Evolutionary conservation across 495 filamentous ascomycete genomes (phyloP).

Genomic region (Melanomma pulvis-pyrius): DNA sequence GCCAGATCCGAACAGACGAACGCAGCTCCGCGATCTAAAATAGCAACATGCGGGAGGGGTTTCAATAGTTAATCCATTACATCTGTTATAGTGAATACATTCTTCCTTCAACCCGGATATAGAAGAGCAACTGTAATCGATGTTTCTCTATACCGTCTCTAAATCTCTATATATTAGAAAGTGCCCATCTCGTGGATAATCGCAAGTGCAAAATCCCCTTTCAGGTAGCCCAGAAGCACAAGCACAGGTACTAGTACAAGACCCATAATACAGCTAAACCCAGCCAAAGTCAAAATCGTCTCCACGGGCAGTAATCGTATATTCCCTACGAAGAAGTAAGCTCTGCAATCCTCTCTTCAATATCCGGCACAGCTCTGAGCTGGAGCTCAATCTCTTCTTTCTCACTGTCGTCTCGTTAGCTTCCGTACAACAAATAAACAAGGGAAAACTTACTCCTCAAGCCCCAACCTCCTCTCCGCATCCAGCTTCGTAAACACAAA

Average conservation of each 20-base stretch:
- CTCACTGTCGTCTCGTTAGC: constrained; percentile 60
- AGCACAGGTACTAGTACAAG: background rate
- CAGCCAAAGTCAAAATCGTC: background rate
- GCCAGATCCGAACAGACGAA: too few relatives aligned
- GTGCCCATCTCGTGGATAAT: background rate
- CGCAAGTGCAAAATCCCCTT: background rate
- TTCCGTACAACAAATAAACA: background rate
- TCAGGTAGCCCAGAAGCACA: background rate
- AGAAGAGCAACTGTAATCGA: too few relatives aligned
- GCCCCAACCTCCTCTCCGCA: constrained; percentile 77
- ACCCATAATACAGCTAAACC: background rate
- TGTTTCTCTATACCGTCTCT: background rate
- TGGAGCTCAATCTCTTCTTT: constrained; percentile 90
- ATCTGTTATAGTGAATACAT: too few relatives aligned
- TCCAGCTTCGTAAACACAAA: constrained; percentile 74
- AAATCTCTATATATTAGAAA: background rate
- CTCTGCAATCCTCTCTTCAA: constrained; percentile 82
- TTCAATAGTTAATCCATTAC: too few relatives aligned
- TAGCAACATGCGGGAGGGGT: too few relatives aligned
- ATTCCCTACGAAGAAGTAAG: constrained; percentile 52
- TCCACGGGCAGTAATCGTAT: too few relatives aligned
- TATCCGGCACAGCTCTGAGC: constrained; percentile 79
- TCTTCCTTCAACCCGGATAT: too few relatives aligned
- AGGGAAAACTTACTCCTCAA: constrained; percentile 73
- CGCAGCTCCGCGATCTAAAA: too few relatives aligned